These are phyloP conservation scores for Kappamyces sp. DNA, from an alignment of 192 early-diverging fungal genomes.

Conservation along the genomic window DNA sequence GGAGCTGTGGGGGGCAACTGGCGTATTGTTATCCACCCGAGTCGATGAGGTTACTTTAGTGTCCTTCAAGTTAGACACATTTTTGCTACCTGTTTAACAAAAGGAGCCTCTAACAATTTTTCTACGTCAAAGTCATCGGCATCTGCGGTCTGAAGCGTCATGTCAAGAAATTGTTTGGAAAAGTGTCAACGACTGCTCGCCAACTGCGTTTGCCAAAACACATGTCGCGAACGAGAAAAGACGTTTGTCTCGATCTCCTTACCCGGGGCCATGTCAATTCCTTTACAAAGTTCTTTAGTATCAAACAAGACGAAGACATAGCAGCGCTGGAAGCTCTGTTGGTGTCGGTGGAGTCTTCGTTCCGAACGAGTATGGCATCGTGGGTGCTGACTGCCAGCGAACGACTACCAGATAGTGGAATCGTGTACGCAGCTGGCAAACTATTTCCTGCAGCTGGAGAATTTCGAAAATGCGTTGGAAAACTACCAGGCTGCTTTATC, in stretches of 20 bases:
- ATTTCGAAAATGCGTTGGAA: slow-evolving; percentile 16
- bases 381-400: slow-evolving; percentile 8
- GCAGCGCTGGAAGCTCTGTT: slow-evolving; percentile 29
- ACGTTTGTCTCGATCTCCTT: slow-evolving; percentile 39
- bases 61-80: neutral
- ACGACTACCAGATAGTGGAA: slow-evolving; percentile 22
- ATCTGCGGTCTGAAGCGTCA: no score
- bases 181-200: no score
- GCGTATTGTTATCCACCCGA: no score
- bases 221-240: slow-evolving; percentile 3
- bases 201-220: no score
- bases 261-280: slow-evolving; percentile 32
- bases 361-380: slow-evolving; percentile 14
- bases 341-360: slow-evolving; percentile 25
- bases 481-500: slow-evolving; percentile 36
- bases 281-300: slow-evolving; percentile 32
- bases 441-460: slow-evolving; percentile 25
- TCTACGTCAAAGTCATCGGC: slow-evolving; percentile 31
- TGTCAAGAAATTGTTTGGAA: no score
- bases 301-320: neutral
- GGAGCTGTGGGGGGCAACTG: no score
- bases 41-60: no score
- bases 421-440: slow-evolving; percentile 33
- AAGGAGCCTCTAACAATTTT: slow-evolving; percentile 46
- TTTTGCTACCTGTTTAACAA: slow-evolving; percentile 24